Evolutionary conservation across 2,329 filamentous ascomycete species (phyloP).

Genomic region (Lachnellula hyalina): DNA sequence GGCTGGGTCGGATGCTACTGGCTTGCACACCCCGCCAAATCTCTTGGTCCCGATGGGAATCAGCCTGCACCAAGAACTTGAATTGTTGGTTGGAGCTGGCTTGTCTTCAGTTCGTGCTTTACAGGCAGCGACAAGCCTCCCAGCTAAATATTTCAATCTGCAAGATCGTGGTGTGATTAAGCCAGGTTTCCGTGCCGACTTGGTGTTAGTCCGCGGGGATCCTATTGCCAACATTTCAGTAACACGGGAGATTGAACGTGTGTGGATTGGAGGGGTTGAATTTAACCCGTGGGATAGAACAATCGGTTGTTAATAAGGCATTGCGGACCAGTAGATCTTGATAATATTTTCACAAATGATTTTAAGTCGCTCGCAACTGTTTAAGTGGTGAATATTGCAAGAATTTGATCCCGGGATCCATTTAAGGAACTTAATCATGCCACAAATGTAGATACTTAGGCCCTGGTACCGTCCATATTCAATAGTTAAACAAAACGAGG

Average conservation of each 20-base stretch:
- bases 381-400: too few relatives aligned
- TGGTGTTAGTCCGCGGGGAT: constrained; percentile 27
- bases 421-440: too few relatives aligned
- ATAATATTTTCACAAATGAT: too few relatives aligned
- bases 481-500: too few relatives aligned
- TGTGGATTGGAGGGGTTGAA: constrained; percentile 18
- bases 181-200: constrained; percentile 26
- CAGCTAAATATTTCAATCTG: constrained; percentile 19
- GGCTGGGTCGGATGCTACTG: constrained; percentile 15
- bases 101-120: constrained; percentile 25
- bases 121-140: constrained; percentile 23
- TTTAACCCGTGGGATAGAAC: too few relatives aligned
- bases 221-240: constrained; percentile 27
- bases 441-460: too few relatives aligned
- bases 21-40: too few relatives aligned
- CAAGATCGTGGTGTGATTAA: constrained; percentile 25
- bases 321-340: too few relatives aligned
- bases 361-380: too few relatives aligned
- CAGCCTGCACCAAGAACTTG: constrained; percentile 26
- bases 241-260: constrained; percentile 22
- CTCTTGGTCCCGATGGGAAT: background rate
- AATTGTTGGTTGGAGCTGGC: constrained; percentile 24
- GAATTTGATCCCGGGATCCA: too few relatives aligned
- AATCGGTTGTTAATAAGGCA: too few relatives aligned
- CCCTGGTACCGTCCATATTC: too few relatives aligned